Evolutionary conservation across 2,329 filamentous ascomycete species (phyloP).

Genomic region (Fusarium falciforme): DNA sequence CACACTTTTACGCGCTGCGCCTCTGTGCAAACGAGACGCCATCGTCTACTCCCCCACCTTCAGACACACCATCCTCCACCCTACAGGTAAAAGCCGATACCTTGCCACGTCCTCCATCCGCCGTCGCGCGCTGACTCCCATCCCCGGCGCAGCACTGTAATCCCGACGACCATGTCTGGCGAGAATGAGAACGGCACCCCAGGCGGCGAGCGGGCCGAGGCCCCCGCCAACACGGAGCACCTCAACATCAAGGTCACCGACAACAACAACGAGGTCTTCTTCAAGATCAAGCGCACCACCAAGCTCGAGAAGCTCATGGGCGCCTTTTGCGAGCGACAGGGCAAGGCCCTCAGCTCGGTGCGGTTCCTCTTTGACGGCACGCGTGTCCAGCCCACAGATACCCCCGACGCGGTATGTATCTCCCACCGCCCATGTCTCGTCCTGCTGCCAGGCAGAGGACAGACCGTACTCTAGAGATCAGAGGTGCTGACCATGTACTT

Average conservation of each 20-base stretch:
- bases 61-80: slow-evolving; percentile 1
- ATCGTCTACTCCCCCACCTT: slow-evolving; percentile 24
- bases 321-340: slow-evolving; percentile 96
- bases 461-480: not conserved
- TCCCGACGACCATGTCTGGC: slow-evolving; percentile 57
- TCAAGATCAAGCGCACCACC: slow-evolving; percentile 99
- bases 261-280: slow-evolving; percentile 99
- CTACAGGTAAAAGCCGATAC: slow-evolving; percentile 24
- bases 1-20: not conserved
- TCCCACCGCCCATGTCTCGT: not conserved
- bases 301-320: slow-evolving; percentile 98
- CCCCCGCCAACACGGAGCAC: slow-evolving; percentile 75
- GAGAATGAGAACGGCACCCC: slow-evolving; percentile 62
- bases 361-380: slow-evolving; percentile 97
- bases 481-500: slow-evolving; percentile 18
- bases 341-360: slow-evolving; percentile 85
- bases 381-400: slow-evolving; percentile 88
- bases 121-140: slow-evolving; percentile 29
- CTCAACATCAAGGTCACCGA: slow-evolving; percentile 99
- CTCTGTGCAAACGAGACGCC: slow-evolving; percentile 10
- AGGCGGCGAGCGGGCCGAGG: slow-evolving; percentile 57
- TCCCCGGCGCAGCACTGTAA: slow-evolving; percentile 7
- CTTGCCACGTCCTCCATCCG: slow-evolving; percentile 14
- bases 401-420: slow-evolving; percentile 85
- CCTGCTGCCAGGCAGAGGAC: not conserved